Evolutionary conservation across 2,329 filamentous ascomycete genomes (phyloP).

Genomic region (Teratosphaeriaceae sp.): DNA sequence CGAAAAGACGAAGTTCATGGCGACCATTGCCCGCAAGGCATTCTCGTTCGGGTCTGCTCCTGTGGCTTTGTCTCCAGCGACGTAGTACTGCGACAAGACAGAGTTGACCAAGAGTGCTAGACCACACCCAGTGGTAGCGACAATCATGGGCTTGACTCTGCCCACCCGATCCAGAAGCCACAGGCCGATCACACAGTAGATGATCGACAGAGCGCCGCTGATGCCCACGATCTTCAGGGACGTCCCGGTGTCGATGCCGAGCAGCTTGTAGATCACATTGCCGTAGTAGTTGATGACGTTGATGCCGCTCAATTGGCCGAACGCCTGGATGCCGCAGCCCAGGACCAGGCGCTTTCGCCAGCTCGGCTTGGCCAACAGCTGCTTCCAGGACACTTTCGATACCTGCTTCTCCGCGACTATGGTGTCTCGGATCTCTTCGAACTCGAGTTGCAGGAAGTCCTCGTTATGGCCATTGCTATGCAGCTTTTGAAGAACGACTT

Average conservation of each 20-base stretch:
- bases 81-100: background rate
- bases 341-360: too few relatives aligned
- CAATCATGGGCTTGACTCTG: background rate
- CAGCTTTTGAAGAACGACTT: too few relatives aligned
- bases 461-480: too few relatives aligned
- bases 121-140: background rate
- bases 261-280: too few relatives aligned
- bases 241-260: background rate
- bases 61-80: background rate
- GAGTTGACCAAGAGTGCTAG: background rate
- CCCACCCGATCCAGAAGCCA: background rate
- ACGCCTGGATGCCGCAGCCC: too few relatives aligned
- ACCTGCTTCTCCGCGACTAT: too few relatives aligned
- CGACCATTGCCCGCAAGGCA: background rate
- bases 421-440: too few relatives aligned
- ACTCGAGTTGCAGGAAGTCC: too few relatives aligned
- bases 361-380: too few relatives aligned
- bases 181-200: background rate
- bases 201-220: background rate
- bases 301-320: too few relatives aligned
- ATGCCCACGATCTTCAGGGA: background rate
- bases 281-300: too few relatives aligned
- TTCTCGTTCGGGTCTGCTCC: background rate
- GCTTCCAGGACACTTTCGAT: too few relatives aligned
- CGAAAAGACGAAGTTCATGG: background rate